phyloP scores from a whole-genome alignment of 1,284 basidiomycete genomes.

The Cutaneotrichosporon mucoides region DNA sequence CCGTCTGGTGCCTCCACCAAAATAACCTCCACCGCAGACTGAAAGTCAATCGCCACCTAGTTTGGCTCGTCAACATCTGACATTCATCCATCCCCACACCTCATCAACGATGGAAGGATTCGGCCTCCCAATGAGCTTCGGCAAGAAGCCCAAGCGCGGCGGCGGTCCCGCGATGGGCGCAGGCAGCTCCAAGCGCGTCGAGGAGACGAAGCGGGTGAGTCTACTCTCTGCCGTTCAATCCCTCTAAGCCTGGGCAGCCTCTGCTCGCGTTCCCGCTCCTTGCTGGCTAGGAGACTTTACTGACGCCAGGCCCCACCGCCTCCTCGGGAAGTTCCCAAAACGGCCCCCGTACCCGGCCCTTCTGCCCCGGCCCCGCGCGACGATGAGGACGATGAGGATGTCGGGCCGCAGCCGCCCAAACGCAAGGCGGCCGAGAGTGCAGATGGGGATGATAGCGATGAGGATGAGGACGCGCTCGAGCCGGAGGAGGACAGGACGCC shows the following conservation, averaged over 20 bases:
- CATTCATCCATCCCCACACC: neutral
- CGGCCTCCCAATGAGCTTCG: conserved; percentile 49
- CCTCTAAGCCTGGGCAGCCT: too few species aligned
- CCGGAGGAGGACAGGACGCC: conserved; percentile 48
- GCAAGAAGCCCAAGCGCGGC: conserved; percentile 45
- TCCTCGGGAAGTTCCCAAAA: neutral
- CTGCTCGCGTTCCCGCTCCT: too few species aligned
- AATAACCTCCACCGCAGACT: neutral
- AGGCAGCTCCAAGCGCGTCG: conserved; percentile 37
- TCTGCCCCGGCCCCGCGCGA: neutral
- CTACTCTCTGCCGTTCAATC: too few species aligned
- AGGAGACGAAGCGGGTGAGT: conserved; percentile 42
- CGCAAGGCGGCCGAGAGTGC: conserved; percentile 26
- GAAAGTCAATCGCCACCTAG: neutral
- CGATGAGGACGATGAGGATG: conserved; percentile 23
- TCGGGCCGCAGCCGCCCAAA: conserved; percentile 39
- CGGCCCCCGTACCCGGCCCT: too few species aligned
- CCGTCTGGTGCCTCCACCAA: too few species aligned
- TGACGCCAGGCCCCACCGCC: neutral
- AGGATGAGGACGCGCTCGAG: conserved; percentile 29
- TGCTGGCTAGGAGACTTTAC: too few species aligned
- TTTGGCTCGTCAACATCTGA: too few species aligned
- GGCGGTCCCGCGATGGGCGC: neutral
- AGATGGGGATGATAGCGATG: conserved; percentile 21
- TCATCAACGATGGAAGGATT: conserved; percentile 40